Base-by-base conservation (phyloP, 225 moss, liverwort and hornwort genomes). In the Thuidium tamariscinum region DNA sequence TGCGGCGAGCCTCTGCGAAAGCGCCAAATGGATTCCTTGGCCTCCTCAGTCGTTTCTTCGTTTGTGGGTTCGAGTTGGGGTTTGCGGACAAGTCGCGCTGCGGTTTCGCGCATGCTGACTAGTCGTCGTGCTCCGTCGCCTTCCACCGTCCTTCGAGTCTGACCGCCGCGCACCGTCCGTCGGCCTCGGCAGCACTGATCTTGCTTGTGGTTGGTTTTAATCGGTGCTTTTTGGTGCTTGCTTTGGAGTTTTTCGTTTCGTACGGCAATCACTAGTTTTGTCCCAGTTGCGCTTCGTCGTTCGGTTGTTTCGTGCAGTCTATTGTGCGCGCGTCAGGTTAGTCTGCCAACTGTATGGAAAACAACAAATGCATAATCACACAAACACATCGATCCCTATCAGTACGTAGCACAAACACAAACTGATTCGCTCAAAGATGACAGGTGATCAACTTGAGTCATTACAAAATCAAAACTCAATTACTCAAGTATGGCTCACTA, bases 71-170 rank as follows among this genome's bases (percentile, higher is more conserved):
- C 74, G 48, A 46, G 65, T 68, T 19, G 56, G 44, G 44, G 78
- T 32, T 67, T 67, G 44, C 67, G 44, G 76, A 85, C 77, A 65
- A 85, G 65, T 65, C 85, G 23, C 66, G 37, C 41, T 23, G 44
- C 52, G 22, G 76, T 32, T 37, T 36, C 51, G 23, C 73, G 41
- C 11, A 10, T 54, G 59, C 66, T 52, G 59, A 74, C 84, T 84
- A 74, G 20, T 84, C 84, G 51, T 63, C 37, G 48, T 37, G 80
- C 89, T 37, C 84, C 85, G 79, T 82, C 79, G 85, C 64, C 41
- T 79, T 59, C 78, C 88, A 85, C 90, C 90, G 88, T 72, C 88
- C 81, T 87, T 8, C 42, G 80, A 73, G 51, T 62, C 80, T 44
- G 68, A 87, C 87, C 54, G 75, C 84, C 49, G 5, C 57, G 55